These are phyloP conservation scores for Macrophomina tecta DNA, from an alignment of 2,329 filamentous ascomycete species.

Conservation along the genomic window DNA sequence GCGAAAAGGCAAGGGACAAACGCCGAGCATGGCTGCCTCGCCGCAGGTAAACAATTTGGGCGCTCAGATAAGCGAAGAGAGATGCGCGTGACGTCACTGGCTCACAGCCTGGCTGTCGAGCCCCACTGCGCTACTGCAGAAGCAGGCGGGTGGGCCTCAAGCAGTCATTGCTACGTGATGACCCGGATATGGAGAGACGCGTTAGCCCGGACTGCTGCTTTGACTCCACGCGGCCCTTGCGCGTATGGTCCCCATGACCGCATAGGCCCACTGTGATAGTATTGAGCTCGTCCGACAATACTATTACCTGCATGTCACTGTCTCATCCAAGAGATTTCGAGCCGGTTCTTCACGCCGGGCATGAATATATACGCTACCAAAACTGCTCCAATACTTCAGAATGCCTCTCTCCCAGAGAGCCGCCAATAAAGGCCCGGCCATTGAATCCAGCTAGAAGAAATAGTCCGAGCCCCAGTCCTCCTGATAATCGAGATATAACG, in stretches of 20 bases:
- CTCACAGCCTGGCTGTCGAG: no score
- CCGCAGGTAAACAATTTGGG: not conserved
- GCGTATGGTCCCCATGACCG: no score
- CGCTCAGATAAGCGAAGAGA: not conserved
- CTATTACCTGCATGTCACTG: no score
- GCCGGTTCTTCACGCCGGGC: not conserved
- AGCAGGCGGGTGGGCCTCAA: no score
- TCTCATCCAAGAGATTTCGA: no score
- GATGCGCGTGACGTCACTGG: not conserved
- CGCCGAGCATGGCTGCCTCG: not conserved
- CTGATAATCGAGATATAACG: slow-evolving; percentile 5
- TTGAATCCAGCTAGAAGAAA: slow-evolving; percentile 5
- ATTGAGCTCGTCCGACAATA: no score
- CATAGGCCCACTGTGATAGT: no score
- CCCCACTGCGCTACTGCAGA: no score
- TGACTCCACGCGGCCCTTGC: no score
- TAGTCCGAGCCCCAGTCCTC: not conserved
- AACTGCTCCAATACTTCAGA: slow-evolving; percentile 11
- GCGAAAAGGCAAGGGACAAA: not conserved
- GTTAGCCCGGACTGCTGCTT: no score
- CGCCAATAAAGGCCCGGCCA: not conserved
- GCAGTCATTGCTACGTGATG: no score
- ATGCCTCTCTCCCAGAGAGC: slow-evolving; percentile 11
- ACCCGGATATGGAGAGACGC: no score
- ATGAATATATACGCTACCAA: slow-evolving; percentile 17